Evolutionary conservation across 2,329 filamentous ascomycete species (phyloP), one percentile per base, ranked within the genome.

Genomic region (Aspergillus hortae): DNA sequence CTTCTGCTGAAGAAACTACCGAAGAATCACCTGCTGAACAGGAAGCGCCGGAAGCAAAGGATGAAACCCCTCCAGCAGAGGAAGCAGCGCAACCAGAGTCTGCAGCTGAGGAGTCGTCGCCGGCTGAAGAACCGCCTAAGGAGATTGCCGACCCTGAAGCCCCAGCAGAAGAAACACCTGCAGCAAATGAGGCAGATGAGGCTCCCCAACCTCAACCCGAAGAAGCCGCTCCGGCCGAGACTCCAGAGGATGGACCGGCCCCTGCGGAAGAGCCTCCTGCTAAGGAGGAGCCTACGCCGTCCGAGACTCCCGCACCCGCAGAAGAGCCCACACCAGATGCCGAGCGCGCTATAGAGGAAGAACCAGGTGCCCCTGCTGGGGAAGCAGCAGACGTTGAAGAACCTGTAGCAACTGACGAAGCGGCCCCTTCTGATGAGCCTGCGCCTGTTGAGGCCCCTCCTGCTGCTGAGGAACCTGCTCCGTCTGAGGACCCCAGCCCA

Each of bases 261-360:
- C 35, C 53, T n/a, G 30, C 51, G 15, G 57, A 63, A 43, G 58
- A 58, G 36, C 33, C 57, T 41, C 51, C 51, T 12, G 54, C 51
- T 44, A 56, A 52, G 32, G 53, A 59, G 14, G 49, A 55, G 43
- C n/a, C 42, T 25, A 4, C 47, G 30, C 42, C 42, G 12, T 44
- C 54, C 6, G 56, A 57, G 41, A 60, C 58, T 43, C 40, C 57
- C 38, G 58, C 59, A 17, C 10, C 47, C 23, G 49, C 50, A 15
- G 56, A 60, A 35, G 48, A 55, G 19, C 50, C 27, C 27, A 30
- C 27, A 9, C 27, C 27, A 30, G 27, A 30, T 30, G 27, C 27
- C 27, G 27, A 30, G 11, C 27, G 27, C 10, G 27, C 27, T 30
- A 51, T 21, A 14, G 27, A 3, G 7, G 27, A 30, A 30, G 27